Conservation (phyloP, 352 stramenopile genomes). For the Phytopythium oedochilum region DNA sequence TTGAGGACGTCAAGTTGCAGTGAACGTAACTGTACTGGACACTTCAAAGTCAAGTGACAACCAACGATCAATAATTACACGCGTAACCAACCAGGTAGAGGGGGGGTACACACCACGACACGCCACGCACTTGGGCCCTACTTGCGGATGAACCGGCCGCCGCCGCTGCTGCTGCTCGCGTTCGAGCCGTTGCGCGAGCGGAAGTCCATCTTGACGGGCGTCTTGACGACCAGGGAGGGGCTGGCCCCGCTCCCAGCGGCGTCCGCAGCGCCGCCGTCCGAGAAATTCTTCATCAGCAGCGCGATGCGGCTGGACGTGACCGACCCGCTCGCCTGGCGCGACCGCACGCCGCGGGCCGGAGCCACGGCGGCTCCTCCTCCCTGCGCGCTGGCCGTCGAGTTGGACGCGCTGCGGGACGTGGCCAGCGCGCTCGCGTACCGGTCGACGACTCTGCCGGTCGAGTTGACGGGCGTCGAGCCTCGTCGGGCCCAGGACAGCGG, state of each 20-base stretch:
- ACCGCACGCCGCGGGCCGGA: conserved; percentile 5
- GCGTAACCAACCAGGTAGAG: no score
- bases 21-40: no score
- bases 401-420: conserved; percentile 4
- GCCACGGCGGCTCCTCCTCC: not conserved
- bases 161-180: conserved; percentile 16
- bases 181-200: conserved; percentile 29
- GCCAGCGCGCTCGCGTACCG: conserved; percentile 46
- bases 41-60: no score
- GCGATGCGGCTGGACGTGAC: conserved; percentile 46
- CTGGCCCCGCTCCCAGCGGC: conserved; percentile 12
- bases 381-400: not conserved
- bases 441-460: conserved; percentile 33
- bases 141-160: conserved; percentile 2
- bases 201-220: conserved; percentile 33
- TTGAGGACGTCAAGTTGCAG: no score
- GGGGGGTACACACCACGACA: no score
- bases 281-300: conserved; percentile 75
- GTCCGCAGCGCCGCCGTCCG: conserved; percentile 19
- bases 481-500: not conserved
- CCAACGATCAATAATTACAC: no score
- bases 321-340: not conserved
- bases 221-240: conserved; percentile 16
- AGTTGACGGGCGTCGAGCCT: not conserved
- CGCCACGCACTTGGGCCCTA: not conserved